These are phyloP conservation scores for Bocquillonia castaneifolia DNA, from an alignment of 441 rosid species.

Conservation along the genomic window DNA sequence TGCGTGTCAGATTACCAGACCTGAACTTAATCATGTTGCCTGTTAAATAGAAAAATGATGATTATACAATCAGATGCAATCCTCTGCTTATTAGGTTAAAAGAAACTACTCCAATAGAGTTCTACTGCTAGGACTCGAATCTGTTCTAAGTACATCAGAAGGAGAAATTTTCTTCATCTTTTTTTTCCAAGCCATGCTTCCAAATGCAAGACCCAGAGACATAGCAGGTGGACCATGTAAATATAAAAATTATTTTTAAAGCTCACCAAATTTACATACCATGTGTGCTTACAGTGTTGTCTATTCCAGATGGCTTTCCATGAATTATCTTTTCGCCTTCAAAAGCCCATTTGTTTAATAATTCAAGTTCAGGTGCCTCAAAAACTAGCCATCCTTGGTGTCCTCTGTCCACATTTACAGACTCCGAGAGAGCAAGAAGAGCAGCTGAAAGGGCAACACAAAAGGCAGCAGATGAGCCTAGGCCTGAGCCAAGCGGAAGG, in stretches of 20 bases:
- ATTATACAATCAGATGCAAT: neutral
- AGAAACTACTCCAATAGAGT: neutral
- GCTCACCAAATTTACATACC: conserved; percentile 45
- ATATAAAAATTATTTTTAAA: neutral
- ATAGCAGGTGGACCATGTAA: neutral
- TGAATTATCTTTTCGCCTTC: conserved; percentile 94
- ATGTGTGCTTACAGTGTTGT: conserved; percentile 86
- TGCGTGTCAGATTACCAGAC: conserved; percentile 59
- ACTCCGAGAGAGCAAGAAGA: conserved; percentile 47
- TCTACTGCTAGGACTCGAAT: neutral
- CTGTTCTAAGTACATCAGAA: neutral
- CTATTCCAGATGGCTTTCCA: conserved; percentile 93
- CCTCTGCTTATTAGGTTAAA: neutral
- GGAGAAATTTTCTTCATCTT: neutral
- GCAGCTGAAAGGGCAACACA: conserved; percentile 78
- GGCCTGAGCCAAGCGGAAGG: conserved; percentile 85
- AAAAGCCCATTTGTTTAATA: conserved; percentile 86
- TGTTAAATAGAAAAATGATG: conserved; percentile 22
- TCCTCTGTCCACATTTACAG: conserved; percentile 34
- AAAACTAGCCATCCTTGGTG: conserved; percentile 49
- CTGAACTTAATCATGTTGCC: conserved; percentile 87
- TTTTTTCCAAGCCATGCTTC: neutral
- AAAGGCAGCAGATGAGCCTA: conserved; percentile 87
- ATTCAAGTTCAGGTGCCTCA: conserved; percentile 51
- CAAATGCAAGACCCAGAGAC: conserved; percentile 2